A percentile compares a stretch with the other conserved stretches of the same genome.
These are phyloP conservation scores for Zizania palustris DNA, from an alignment of 202 grass and related monocot genomes.

Conservation along the genomic window DNA sequence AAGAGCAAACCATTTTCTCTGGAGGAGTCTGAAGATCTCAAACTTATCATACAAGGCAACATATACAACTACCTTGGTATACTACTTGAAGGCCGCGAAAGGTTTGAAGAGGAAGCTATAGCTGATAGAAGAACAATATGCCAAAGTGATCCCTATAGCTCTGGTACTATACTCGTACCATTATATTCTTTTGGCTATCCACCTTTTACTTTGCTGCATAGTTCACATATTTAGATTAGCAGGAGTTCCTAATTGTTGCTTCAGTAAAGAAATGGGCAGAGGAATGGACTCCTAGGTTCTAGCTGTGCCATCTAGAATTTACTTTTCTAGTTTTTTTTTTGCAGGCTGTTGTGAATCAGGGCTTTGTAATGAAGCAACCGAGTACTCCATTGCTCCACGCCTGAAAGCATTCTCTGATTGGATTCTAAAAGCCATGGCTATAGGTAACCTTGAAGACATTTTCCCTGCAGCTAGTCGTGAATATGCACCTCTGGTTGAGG, in stretches of 20 bases:
- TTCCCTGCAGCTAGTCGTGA: slow-evolving; percentile 87
- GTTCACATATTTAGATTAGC: slow-evolving; percentile 14
- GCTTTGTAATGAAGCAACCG: slow-evolving; percentile 41
- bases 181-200: slow-evolving; percentile 15
- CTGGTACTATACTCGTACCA: slow-evolving; percentile 35
- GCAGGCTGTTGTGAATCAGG: slow-evolving; percentile 43
- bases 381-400: slow-evolving; percentile 67
- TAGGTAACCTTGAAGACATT: slow-evolving; percentile 84
- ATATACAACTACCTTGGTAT: slow-evolving; percentile 85
- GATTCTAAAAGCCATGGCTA: slow-evolving; percentile 89
- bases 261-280: slow-evolving; percentile 26
- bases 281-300: not conserved
- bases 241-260: not conserved
- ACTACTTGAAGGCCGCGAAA: slow-evolving; percentile 85
- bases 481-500: slow-evolving; percentile 83
- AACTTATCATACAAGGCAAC: slow-evolving; percentile 86
- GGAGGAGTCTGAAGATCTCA: slow-evolving; percentile 79
- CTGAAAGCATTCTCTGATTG: slow-evolving; percentile 85
- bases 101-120: slow-evolving; percentile 84
- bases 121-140: slow-evolving; percentile 47
- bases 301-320: not conserved
- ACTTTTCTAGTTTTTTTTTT: slow-evolving; percentile 32
- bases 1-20: slow-evolving; percentile 69
- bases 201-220: not conserved
- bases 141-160: slow-evolving; percentile 50